Evolutionary conservation across 2,329 filamentous ascomycete species (phyloP).

Genomic region (Talaromyces sp.): DNA sequence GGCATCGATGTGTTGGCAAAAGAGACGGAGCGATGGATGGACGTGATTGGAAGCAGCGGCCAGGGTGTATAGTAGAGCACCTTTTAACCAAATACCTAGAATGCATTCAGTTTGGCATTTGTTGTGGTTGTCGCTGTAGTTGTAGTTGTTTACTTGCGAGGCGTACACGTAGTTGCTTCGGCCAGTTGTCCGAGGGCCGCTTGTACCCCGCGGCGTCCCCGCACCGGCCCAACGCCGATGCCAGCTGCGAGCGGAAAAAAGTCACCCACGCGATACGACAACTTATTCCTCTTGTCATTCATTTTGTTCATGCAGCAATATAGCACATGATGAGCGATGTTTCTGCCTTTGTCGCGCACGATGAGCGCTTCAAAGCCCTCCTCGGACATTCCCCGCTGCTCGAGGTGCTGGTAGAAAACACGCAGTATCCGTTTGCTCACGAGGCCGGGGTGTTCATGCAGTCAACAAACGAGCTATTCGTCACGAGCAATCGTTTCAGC

Average conservation of each 20-base stretch:
- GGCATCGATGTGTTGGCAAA: background rate
- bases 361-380: background rate
- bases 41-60: background rate
- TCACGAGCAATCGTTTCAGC: constrained; percentile 33
- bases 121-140: too few species aligned
- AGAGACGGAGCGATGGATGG: constrained; percentile 2
- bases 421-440: constrained; percentile 45
- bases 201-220: background rate
- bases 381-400: background rate
- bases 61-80: background rate
- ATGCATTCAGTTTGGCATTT: background rate
- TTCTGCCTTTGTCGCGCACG: background rate
- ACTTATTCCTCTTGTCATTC: background rate
- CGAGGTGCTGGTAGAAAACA: constrained; percentile 22
- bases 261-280: background rate
- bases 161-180: background rate
- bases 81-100: background rate
- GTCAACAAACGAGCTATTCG: constrained; percentile 27
- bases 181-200: background rate
- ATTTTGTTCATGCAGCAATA: background rate
- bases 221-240: background rate
- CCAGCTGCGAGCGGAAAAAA: background rate
- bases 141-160: background rate
- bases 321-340: background rate
- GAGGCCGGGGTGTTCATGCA: constrained; percentile 41